Conservation (phyloP, 345 rosid genomes). For the Salix brachista region DNA sequence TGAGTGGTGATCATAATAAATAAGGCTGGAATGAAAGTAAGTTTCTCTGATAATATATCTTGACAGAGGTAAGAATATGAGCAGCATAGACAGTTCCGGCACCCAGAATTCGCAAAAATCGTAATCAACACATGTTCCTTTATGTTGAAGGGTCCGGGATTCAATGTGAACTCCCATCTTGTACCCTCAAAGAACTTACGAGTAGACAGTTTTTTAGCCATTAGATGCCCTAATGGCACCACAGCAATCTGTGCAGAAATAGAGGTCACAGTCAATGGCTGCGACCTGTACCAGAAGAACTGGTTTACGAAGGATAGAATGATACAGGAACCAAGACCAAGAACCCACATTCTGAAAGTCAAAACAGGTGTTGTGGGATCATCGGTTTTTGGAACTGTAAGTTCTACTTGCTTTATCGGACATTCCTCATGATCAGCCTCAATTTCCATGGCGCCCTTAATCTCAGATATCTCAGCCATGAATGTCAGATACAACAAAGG, state of each 20-base stretch:
- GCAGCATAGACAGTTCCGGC: slow-evolving; percentile 75
- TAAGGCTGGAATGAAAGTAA: slow-evolving; percentile 55
- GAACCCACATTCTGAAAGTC: slow-evolving; percentile 80
- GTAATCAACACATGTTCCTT: slow-evolving; percentile 72
- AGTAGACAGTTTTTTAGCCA: neutral
- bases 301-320: neutral
- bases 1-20: slow-evolving; percentile 74
- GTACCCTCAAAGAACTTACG: neutral
- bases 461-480: slow-evolving; percentile 20
- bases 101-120: slow-evolving; percentile 73
- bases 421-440: slow-evolving; percentile 26
- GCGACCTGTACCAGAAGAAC: neutral
- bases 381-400: slow-evolving; percentile 83
- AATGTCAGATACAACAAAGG: neutral
- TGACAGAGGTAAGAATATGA: slow-evolving; percentile 65
- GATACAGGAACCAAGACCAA: slow-evolving; percentile 52
- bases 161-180: slow-evolving; percentile 49
- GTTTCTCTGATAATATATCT: slow-evolving; percentile 56
- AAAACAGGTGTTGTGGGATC: slow-evolving; percentile 57
- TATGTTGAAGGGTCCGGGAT: slow-evolving; percentile 74
- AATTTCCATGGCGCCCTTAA: slow-evolving; percentile 21
- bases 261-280: neutral
- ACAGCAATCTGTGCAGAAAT: neutral
- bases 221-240: neutral
- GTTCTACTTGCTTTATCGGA: slow-evolving; percentile 56